A percentile compares a stretch with the other conserved stretches of the same genome.
These are phyloP conservation scores for Citropsis articulata DNA, from an alignment of 345 rosid species.

Conservation along the genomic window DNA sequence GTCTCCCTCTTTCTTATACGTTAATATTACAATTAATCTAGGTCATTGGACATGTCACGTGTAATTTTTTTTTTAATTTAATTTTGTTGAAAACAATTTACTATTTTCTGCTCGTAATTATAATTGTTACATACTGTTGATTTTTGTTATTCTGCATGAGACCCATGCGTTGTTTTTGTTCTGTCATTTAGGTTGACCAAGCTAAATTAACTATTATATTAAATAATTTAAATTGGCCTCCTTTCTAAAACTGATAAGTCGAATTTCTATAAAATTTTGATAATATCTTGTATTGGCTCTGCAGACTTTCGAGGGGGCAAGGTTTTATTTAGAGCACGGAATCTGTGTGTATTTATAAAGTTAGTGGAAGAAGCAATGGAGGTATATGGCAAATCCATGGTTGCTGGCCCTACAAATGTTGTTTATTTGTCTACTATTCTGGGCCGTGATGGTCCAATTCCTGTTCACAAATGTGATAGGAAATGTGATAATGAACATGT, in stretches of 20 bases:
- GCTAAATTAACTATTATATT: background rate
- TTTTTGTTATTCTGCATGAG: background rate
- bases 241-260: background rate
- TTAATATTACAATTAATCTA: no score
- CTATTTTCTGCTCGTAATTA: background rate
- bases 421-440: conserved; percentile 86
- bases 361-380: conserved; percentile 52
- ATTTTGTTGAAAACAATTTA: background rate
- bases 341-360: conserved; percentile 15
- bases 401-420: conserved; percentile 66
- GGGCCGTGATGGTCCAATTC: conserved; percentile 70
- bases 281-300: conserved; percentile 19
- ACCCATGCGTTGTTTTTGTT: background rate
- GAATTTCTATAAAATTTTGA: background rate
- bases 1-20: no score
- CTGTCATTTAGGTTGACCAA: background rate
- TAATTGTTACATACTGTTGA: background rate
- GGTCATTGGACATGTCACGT: no score
- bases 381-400: conserved; percentile 70
- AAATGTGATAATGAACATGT: conserved; percentile 88
- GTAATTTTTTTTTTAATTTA: no score
- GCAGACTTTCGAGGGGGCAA: conserved; percentile 27
- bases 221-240: background rate
- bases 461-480: conserved; percentile 87
- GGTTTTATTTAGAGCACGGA: conserved; percentile 11